Conservation (phyloP, 805 yeast genomes). For the Lipomyces oligophaga region DNA sequence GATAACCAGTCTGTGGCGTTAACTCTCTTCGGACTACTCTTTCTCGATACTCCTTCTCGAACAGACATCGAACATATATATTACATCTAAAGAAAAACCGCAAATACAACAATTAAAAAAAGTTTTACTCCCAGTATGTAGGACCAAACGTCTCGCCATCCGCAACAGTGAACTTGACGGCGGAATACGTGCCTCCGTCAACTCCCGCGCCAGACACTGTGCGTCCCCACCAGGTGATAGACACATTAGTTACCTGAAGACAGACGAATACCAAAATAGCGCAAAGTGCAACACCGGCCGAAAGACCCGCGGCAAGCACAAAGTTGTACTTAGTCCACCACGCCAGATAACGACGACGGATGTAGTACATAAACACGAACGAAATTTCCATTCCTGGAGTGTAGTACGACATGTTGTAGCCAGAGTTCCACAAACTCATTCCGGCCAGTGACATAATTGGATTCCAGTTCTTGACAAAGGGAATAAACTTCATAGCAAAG, state of each 20-base stretch:
- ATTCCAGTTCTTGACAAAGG: constrained; percentile 12
- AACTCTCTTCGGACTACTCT: too few species aligned
- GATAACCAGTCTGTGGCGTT: too few species aligned
- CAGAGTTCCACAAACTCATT: constrained; percentile 10
- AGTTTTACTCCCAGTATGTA: constrained; percentile 18
- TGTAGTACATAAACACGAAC: constrained; percentile 41
- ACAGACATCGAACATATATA: too few species aligned
- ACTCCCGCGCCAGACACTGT: constrained; percentile 32
- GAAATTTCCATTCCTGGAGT: constrained; percentile 23
- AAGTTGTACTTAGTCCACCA: constrained; percentile 56
- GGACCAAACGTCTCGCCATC: constrained; percentile 36
- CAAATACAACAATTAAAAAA: too few species aligned
- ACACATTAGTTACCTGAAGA: constrained; percentile 44
- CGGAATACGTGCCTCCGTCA: constrained; percentile 29
- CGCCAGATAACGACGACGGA: constrained; percentile 47
- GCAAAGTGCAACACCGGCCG: constrained; percentile 60
- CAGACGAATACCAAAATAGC: constrained; percentile 56
- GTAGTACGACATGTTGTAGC: constrained; percentile 19
- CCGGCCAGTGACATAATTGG: constrained; percentile 15
- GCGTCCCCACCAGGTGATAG: constrained; percentile 67
- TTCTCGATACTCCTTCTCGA: too few species aligned
- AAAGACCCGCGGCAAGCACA: constrained; percentile 53
- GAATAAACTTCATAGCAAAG: constrained; percentile 6
- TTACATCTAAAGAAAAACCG: too few species aligned
- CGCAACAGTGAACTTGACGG: constrained; percentile 25